Base-by-base conservation (phyloP, 2,329 filamentous ascomycete genomes). In the Sarocladium brachiariae region DNA sequence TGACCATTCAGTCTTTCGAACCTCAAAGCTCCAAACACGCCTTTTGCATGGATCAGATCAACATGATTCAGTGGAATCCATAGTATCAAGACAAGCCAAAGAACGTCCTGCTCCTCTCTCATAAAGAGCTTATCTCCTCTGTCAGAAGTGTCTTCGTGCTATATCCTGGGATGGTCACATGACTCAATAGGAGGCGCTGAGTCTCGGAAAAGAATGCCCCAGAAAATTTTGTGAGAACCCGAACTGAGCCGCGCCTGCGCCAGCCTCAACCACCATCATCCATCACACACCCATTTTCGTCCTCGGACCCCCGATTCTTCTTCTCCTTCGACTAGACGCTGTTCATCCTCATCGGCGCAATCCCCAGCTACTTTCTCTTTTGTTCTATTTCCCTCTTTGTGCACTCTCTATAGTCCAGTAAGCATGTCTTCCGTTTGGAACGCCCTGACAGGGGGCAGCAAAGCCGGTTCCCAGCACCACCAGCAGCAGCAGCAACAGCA, bases 351-450 rank as follows among this genome's bases (percentile, higher is more conserved):
- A 51, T 51, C 55, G 57, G 45, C 34, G 51, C 41, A 45, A 49
- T 51, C 46, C 51, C 41, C n/a, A 35, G 18, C 43, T 34, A 31
- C 39, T 30, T 23, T 41, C 50, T 38, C 19, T 18, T 46, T 50
- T 39, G 50, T 54, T 47, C 46, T 25, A 7, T 35, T 24, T 18
- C 37, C 14, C 46, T 21, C 30, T 24, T 16, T 19, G 6, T 39
- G 51, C 54, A 52, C 37, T 30, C 46, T 38, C 52, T 58, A 68
- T 54, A 7, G 16, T 21, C n/a, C 21, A 14, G 23, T 27, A 43
- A 16, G 13, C 54, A 81, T 81, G 77, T 75, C 77, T 50, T 76
- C 76, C 45, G 68, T 83, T 62, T 83, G 79, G 79, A 77, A 79
- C 62, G 73, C 79, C 57, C 70, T 83, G 59, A 81, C 78, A n/a